Evolutionary conservation across 768 basidiomycete species (phyloP).

Genomic region (Naganishia randhawae): DNA sequence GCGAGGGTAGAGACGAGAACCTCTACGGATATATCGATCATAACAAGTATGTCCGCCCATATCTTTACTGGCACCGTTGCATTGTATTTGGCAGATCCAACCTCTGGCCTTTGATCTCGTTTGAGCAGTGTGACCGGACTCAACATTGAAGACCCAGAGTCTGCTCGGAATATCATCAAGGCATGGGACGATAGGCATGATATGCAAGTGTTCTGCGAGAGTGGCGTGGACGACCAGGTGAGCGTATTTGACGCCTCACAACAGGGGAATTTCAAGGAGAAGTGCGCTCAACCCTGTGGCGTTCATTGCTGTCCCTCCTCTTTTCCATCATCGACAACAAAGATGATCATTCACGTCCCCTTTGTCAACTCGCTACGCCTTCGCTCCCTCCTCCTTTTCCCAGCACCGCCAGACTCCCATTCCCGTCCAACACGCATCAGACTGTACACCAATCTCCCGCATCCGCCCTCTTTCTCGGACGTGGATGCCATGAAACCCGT

Average conservation of each 20-base stretch:
- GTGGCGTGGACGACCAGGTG: conserved; percentile 50
- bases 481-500: conserved; percentile 41
- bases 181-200: conserved; percentile 47
- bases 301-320: neutral
- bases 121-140: conserved; percentile 44
- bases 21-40: conserved; percentile 47
- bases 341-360: conserved; percentile 50
- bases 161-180: conserved; percentile 46
- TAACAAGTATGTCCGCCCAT: conserved; percentile 36
- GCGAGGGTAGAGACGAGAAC: conserved; percentile 44
- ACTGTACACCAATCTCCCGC: conserved; percentile 42
- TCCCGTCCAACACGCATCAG: conserved; percentile 42
- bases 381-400: conserved; percentile 44
- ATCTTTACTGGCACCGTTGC: neutral
- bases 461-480: conserved; percentile 47
- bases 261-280: neutral
- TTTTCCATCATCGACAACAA: neutral
- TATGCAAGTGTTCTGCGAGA: conserved; percentile 40
- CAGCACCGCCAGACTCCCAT: conserved; percentile 44
- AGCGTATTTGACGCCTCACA: neutral
- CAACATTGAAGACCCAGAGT: conserved; percentile 39
- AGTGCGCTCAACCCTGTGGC: neutral
- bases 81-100: neutral
- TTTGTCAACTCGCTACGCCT: conserved; percentile 47
- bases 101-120: neutral